These are phyloP conservation scores for Protostelium mycophagum DNA, from an alignment of 78 protist genomes.

Conservation along the genomic window DNA sequence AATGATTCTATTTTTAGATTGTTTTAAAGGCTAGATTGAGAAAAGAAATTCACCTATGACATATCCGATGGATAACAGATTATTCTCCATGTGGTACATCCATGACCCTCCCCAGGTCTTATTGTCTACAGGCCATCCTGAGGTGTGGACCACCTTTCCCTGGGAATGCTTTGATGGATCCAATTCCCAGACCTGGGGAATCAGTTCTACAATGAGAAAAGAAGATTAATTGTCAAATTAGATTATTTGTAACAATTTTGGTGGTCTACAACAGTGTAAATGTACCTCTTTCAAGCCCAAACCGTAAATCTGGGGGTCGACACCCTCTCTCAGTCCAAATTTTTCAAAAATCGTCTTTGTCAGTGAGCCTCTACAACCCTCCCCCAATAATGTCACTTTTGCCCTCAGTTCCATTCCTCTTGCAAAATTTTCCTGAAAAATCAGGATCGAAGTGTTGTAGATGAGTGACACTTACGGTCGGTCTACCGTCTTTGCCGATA, in stretches of 20 bases:
- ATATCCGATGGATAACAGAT: slow-evolving; percentile 77
- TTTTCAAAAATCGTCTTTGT: slow-evolving; percentile 67
- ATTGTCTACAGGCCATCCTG: slow-evolving; percentile 87
- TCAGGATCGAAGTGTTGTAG: not conserved
- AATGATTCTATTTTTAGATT: no score
- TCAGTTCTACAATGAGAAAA: not conserved
- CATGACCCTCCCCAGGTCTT: slow-evolving; percentile 94
- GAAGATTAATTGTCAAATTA: not conserved
- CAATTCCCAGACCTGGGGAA: slow-evolving; percentile 83
- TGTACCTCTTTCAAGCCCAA: slow-evolving; percentile 90
- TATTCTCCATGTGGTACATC: slow-evolving; percentile 84
- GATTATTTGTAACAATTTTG: not conserved
- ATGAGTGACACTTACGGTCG: not conserved
- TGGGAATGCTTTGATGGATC: slow-evolving; percentile 63
- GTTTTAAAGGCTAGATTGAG: no score
- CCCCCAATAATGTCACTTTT: slow-evolving; percentile 83
- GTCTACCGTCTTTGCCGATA: slow-evolving; percentile 77
- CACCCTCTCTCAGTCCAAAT: slow-evolving; percentile 62
- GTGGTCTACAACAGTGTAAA: not conserved
- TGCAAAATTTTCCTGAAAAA: slow-evolving; percentile 57
- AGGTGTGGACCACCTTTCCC: slow-evolving; percentile 81
- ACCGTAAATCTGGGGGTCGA: slow-evolving; percentile 88
- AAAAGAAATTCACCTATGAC: no score
- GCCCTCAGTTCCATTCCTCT: slow-evolving; percentile 94
- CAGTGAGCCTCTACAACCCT: slow-evolving; percentile 92